A percentile compares a stretch with the other conserved stretches of the same genome.
These are phyloP conservation scores for Euphrasia confusa DNA, from an alignment of 257 asterid genomes.

Conservation along the genomic window DNA sequence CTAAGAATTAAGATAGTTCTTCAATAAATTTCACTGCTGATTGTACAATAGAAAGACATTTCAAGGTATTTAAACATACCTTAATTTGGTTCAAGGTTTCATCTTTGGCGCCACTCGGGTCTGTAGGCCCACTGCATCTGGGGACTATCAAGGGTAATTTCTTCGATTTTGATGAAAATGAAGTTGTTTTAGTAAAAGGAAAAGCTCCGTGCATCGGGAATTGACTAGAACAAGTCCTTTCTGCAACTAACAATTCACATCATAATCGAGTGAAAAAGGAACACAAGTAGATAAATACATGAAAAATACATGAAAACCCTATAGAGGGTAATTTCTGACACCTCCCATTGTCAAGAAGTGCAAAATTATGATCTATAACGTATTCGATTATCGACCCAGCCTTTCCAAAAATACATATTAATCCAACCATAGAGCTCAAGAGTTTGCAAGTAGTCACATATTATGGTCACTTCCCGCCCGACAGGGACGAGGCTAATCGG, in stretches of 20 bases:
- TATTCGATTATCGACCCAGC: too few relatives aligned
- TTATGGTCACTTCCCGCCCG: too few relatives aligned
- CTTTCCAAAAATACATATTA: too few relatives aligned
- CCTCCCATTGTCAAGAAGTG: too few relatives aligned
- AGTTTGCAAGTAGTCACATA: too few relatives aligned
- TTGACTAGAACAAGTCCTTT: constrained; percentile 27
- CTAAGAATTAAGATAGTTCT: too few relatives aligned
- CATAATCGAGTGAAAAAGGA: background rate
- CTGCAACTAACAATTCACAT: constrained; percentile 32
- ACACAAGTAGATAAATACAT: background rate
- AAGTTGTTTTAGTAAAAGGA: constrained; percentile 30
- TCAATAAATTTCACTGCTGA: background rate
- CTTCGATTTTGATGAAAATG: constrained; percentile 30
- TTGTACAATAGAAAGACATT: background rate
- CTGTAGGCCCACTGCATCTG: constrained; percentile 49
- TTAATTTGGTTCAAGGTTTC: constrained; percentile 38
- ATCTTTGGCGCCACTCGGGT: constrained; percentile 37
- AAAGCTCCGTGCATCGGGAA: constrained; percentile 25
- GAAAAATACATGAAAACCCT: too few relatives aligned
- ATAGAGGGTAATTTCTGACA: too few relatives aligned
- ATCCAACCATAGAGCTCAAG: too few relatives aligned
- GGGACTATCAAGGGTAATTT: constrained; percentile 35
- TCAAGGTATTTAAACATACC: background rate
- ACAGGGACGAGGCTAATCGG: too few relatives aligned
- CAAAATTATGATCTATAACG: too few relatives aligned